Evolutionary conservation across 805 yeast genomes (phyloP), one percentile per base, ranked within the genome.

Genomic region (Schwanniomyces yamadae): DNA sequence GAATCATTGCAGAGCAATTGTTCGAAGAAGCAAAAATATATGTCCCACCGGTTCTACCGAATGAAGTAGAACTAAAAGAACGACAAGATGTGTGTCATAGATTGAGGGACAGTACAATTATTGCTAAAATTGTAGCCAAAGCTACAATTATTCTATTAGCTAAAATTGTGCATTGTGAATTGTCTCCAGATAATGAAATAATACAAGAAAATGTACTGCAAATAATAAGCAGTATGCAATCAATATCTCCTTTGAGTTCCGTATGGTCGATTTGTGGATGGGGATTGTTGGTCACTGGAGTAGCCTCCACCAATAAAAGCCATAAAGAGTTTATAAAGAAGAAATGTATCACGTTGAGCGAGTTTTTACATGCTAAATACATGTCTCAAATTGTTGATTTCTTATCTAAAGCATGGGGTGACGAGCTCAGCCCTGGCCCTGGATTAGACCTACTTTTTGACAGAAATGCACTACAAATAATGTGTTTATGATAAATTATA

Each of bases 241-340:
- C 17, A 8, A 14, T 31, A 17, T 18, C 34, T 31, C 26, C 34
- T 11, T 9, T 5, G 7, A 31, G 34, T 14, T 31, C 26, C 3
- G 24, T 31, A 15, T 31, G 34, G 34, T 9, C 27, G 4, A 31
- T 31, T 22, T 31, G 34, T 13, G 34, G 34, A 12, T 31, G 34
- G 34, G 27, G 27, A 6, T 16, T 31, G 16, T 25, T 31, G 8
- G 27, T 31, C 7, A 16, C 26, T 22, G 34, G 34, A 11, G 22
- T 31, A 6, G 34, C 22, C 8, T 10, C 34, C 5, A 22, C 17
- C 13, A 12, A 11, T 11, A 5, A 8, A 6, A 3, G 7, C 15
- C 34, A 31, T 11, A 31, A 21, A 11, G 34, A 31, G 15, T 31
- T 14, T 14, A 18, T 31, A 18, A 31, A 14, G 26, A 8, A 18